A percentile compares a stretch with the other conserved stretches of the same genome.
Conservation (phyloP, 352 stramenopile species). For the Globisporangium cylindrosporum region DNA sequence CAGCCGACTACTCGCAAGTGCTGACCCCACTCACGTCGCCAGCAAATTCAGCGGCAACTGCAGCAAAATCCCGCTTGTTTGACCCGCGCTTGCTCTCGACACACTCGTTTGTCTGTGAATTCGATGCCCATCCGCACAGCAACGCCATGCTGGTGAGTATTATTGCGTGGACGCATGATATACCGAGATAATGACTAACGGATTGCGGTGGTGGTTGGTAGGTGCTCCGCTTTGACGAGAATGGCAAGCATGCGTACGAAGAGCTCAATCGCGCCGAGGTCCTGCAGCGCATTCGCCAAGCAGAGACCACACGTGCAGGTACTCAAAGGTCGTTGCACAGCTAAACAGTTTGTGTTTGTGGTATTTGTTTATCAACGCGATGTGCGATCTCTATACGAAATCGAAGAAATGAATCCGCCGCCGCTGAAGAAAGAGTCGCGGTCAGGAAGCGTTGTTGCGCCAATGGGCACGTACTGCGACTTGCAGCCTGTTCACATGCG, state of each 20-base stretch:
- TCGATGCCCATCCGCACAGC: conserved; percentile 12
- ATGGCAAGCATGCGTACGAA: conserved; percentile 24
- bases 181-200: neutral
- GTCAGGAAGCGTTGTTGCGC: conserved; percentile 11
- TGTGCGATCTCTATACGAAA: neutral
- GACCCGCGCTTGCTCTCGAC: neutral
- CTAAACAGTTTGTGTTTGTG: neutral
- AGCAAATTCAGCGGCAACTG: neutral
- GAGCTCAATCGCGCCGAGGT: conserved; percentile 28
- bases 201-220: neutral
- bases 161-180: neutral
- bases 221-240: conserved; percentile 30
- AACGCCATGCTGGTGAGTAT: conserved; percentile 21
- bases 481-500: conserved; percentile 47
- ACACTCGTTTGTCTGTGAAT: conserved; percentile 12
- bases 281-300: conserved; percentile 29
- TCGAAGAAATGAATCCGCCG: neutral
- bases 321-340: neutral
- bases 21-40: conserved; percentile 14
- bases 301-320: conserved; percentile 20
- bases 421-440: conserved; percentile 16
- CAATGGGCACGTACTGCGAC: conserved; percentile 25
- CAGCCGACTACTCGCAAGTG: conserved; percentile 5
- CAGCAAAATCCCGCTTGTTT: neutral
- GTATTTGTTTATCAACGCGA: neutral